Evolutionary conservation across 225 moss, liverwort and hornwort species (phyloP).

Genomic region (Pleurozium schreberi): DNA sequence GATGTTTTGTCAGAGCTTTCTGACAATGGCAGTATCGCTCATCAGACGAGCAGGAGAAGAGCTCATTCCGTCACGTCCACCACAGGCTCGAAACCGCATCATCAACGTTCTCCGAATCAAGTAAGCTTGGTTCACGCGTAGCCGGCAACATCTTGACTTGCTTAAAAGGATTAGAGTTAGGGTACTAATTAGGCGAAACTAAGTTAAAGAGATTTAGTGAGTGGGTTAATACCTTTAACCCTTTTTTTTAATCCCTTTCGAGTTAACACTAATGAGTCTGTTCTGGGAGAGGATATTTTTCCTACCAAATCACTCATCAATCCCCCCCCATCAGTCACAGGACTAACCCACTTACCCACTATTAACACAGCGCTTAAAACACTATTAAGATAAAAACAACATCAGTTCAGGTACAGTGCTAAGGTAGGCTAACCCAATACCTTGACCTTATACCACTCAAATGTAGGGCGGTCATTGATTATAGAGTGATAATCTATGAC

Average conservation of each 20-base stretch:
- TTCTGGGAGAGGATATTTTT: not conserved
- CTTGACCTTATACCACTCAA: no score
- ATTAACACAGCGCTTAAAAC: not conserved
- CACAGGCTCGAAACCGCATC: not conserved
- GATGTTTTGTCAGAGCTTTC: slow-evolving; percentile 37
- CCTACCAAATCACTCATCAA: not conserved
- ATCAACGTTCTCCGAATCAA: not conserved
- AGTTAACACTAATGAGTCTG: no score
- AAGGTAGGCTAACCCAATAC: no score
- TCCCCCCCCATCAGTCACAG: not conserved
- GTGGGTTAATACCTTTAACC: not conserved
- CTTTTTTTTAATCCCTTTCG: not conserved
- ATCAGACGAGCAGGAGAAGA: slow-evolving; percentile 13
- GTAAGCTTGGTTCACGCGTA: not conserved
- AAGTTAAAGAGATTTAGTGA: no score
- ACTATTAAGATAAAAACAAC: not conserved
- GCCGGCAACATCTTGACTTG: no score
- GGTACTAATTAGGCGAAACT: no score
- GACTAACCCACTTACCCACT: no score
- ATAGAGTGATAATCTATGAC: no score
- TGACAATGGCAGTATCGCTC: slow-evolving; percentile 20
- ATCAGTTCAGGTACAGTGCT: not conserved
- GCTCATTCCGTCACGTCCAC: not conserved
- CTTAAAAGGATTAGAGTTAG: no score
- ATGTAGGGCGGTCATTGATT: no score